Conservation (phyloP, 2,329 filamentous ascomycete genomes). For the Fusarium sulawesiense region DNA sequence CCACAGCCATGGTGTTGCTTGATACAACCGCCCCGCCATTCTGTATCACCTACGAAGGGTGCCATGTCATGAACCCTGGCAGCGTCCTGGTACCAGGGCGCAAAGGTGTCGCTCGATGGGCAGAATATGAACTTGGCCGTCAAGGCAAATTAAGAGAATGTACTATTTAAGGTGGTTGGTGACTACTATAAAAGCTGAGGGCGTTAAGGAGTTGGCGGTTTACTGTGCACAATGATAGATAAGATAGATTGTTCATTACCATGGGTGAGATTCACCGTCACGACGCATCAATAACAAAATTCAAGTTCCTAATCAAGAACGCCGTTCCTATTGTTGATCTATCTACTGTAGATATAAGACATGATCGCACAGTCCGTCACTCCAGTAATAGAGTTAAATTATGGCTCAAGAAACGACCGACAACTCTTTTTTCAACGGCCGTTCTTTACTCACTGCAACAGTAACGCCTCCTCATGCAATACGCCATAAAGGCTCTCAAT, state of each 20-base stretch:
- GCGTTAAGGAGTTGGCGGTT: constrained; percentile 9
- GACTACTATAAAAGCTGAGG: constrained; percentile 2
- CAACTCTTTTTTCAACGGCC: background rate
- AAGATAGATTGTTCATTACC: constrained; percentile 17
- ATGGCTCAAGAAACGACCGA: constrained; percentile 11
- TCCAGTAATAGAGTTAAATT: background rate
- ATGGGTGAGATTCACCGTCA: background rate
- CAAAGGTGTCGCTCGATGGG: constrained; percentile 79
- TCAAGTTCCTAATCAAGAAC: background rate
- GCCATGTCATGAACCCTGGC: constrained; percentile 94
- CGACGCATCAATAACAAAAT: background rate
- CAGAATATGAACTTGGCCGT: constrained; percentile 82
- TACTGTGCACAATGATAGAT: constrained; percentile 28
- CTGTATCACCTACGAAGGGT: constrained; percentile 91
- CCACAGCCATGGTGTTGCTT: constrained; percentile 83
- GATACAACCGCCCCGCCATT: constrained; percentile 87
- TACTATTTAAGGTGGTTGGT: constrained; percentile 57
- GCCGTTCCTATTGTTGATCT: constrained; percentile 5
- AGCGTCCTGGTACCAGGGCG: constrained; percentile 76
- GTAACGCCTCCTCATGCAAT: constrained; percentile 68
- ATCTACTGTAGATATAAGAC: background rate
- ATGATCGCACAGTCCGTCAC: background rate
- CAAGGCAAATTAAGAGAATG: constrained; percentile 73
- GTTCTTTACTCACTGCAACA: constrained; percentile 60
- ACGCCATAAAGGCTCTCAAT: constrained; percentile 73